Evolutionary conservation across 305 asterid species (phyloP).

Genomic region (Solanum hybrid): DNA sequence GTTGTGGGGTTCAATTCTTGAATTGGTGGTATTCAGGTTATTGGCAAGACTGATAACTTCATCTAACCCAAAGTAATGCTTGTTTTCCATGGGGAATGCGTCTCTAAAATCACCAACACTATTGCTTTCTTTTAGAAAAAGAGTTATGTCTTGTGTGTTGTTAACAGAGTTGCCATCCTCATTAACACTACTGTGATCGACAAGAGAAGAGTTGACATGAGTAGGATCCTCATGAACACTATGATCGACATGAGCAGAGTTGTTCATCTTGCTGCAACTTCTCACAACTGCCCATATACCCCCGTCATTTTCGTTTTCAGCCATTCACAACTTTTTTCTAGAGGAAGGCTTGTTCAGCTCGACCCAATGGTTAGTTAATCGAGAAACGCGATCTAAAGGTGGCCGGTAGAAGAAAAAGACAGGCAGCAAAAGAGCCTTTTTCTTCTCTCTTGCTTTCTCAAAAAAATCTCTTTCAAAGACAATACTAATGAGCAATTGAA

Average conservation of each 20-base stretch:
- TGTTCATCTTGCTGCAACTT: background rate
- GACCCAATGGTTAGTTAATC: background rate
- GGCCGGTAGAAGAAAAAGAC: background rate
- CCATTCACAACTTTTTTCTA: background rate
- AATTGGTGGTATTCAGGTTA: background rate
- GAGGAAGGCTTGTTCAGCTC: background rate
- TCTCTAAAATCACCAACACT: background rate
- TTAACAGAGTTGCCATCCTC: background rate
- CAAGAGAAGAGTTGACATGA: background rate
- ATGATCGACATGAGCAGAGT: background rate
- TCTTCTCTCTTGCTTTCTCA: background rate
- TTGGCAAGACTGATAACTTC: background rate
- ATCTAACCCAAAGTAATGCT: conserved; percentile 1
- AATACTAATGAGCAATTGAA: background rate
- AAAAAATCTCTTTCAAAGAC: background rate
- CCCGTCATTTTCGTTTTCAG: conserved; percentile 1
- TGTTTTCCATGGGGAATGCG: background rate
- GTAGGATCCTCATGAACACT: background rate
- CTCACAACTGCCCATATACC: conserved; percentile 5
- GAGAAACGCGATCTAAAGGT: background rate
- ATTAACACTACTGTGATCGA: background rate
- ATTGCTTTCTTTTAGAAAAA: background rate
- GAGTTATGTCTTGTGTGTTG: background rate
- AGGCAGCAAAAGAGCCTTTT: background rate
- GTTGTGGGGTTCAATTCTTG: background rate